Evolutionary conservation across 2,329 filamentous ascomycete genomes (phyloP).

Genomic region (Aspergillus sp.): DNA sequence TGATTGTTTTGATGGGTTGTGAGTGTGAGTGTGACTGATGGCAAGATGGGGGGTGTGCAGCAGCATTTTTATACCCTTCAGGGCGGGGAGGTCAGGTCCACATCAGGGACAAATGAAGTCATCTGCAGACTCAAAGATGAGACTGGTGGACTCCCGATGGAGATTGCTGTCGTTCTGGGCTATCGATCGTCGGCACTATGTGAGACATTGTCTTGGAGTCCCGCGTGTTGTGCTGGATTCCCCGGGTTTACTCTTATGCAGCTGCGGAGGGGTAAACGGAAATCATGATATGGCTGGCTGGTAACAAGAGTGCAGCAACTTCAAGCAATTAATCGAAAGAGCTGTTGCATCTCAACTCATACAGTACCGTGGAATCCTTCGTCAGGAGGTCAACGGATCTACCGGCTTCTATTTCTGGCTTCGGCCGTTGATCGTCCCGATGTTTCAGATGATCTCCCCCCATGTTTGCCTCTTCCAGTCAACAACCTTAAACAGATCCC

Average conservation of each 20-base stretch:
- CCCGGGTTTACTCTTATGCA: not conserved
- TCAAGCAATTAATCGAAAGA: too few relatives aligned
- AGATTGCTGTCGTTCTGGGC: not conserved
- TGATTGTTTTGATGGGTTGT: not conserved
- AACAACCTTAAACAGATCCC: not conserved
- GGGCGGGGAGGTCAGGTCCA: not conserved
- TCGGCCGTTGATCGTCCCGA: not conserved
- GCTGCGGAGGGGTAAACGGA: too few relatives aligned
- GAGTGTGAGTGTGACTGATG: not conserved
- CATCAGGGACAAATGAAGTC: not conserved
- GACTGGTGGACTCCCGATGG: not conserved
- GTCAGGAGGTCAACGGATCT: not conserved
- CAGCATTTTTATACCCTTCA: not conserved
- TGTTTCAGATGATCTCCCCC: not conserved
- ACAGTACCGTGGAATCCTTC: not conserved
- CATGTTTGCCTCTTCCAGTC: not conserved
- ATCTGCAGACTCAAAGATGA: not conserved
- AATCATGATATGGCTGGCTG: not conserved
- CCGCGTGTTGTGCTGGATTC: not conserved
- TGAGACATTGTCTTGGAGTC: slow-evolving; percentile 3
- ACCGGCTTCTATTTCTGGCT: not conserved
- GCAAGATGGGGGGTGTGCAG: not conserved
- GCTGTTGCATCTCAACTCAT: not conserved
- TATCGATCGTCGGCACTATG: not conserved
- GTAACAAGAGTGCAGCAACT: too few relatives aligned